Base-by-base conservation (phyloP, 1,284 basidiomycete species). In the Ceratobasidium sp. region DNA sequence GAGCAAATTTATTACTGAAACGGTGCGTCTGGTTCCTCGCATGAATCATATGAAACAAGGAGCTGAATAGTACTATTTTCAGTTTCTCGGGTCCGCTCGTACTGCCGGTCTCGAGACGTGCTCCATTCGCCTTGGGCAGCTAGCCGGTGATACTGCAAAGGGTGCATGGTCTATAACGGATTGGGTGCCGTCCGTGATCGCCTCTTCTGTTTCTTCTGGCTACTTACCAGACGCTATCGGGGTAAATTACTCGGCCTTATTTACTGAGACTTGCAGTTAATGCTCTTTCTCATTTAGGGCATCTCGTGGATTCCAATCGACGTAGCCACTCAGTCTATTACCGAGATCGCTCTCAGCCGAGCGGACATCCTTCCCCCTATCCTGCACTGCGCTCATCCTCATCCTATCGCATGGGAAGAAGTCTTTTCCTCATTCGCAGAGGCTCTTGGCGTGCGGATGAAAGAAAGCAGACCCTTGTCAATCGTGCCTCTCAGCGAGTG, bases 271-370 rank as follows among this genome's bases (percentile, higher is more conserved):
- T 36, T 11, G 19, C 19, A 31, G 9, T 22, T 29, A 8, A 51
- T 51, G 19, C 4, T 17, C 17, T 7, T 57, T 27, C 6, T 41
- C 24, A 15, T 41, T n/a, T 31, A 80, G 80, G 53, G 59, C 14
- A 78, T 81, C 27, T 80, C 81, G 0, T 84, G 83, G 81, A 66
- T 84, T n/a, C 81, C 82, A 11, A 73, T 81, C 41, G 76, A 83
- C 60, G 62, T 76, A 15, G 83, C 82, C 6, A 82, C 82, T 3
- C 33, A 76, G 3, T 78, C 78, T 24, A 64, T 83, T 4, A 77
- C 81, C 27, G 82, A 82, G 50, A 79, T 31, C 29, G 7, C 54
- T 31, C 54, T 17, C 31, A 57, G 17, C 17, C 50, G 50, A n/a
- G 50, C 19, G 19, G 2, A 5, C 8, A 6, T 27, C 8, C 17